These are phyloP conservation scores for Cyclotella baltica DNA, from an alignment of 108 stramenopile genomes.

Conservation along the genomic window DNA sequence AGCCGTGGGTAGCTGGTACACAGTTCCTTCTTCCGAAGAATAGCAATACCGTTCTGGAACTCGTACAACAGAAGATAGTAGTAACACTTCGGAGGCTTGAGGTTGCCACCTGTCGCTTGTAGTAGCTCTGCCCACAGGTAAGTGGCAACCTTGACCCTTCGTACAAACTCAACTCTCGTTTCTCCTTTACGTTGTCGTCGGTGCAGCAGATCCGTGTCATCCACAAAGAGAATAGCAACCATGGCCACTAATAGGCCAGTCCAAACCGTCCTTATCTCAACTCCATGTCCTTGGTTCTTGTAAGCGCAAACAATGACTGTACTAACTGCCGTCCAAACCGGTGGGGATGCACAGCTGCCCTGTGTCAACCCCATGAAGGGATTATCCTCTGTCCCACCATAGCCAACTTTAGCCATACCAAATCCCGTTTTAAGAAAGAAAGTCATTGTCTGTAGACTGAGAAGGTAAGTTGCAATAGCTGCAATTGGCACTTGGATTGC, in stretches of 20 bases:
- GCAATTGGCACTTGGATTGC: not conserved
- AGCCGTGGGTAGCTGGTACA: not conserved
- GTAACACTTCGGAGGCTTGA: slow-evolving; percentile 15
- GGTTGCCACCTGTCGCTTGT: slow-evolving; percentile 12
- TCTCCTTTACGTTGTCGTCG: too few species aligned
- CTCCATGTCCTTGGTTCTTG: slow-evolving; percentile 1
- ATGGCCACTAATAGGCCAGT: not conserved
- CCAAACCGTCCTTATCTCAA: not conserved
- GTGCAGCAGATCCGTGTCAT: slow-evolving; percentile 12
- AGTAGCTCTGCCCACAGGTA: slow-evolving; percentile 16
- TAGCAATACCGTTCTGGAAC: not conserved
- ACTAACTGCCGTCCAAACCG: slow-evolving; percentile 9
- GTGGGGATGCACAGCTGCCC: slow-evolving; percentile 7
- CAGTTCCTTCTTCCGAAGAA: not conserved
- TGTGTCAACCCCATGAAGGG: not conserved
- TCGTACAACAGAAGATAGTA: not conserved
- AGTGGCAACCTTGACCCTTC: not conserved
- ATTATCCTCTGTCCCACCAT: not conserved
- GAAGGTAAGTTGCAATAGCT: not conserved
- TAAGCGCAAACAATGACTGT: slow-evolving; percentile 8
- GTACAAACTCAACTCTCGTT: not conserved
- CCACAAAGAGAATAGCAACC: slow-evolving; percentile 3
- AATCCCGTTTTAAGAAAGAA: not conserved
- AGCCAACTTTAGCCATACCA: not conserved
- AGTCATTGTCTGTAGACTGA: not conserved